Base-by-base conservation (phyloP, 257 asterid species). In the Capsicum chinense region DNA sequence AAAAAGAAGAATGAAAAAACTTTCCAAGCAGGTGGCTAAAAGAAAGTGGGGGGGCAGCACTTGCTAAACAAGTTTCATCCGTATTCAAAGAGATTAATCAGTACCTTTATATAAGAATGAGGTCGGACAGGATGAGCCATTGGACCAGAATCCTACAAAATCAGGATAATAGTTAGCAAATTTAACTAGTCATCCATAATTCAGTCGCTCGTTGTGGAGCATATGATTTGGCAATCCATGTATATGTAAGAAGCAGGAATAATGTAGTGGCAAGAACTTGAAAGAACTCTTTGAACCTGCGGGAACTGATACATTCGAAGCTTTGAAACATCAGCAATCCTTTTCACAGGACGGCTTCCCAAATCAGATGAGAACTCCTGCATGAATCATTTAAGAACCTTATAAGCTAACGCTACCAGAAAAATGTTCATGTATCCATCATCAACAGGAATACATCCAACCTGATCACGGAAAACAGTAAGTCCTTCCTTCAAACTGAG, bases 401-500 rank as follows among this genome's bases (percentile, higher is more conserved):
- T 54, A 21, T 60, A 50, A 88, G 60, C 69, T 44, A 64, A 80
- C 54, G 44, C 69, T 69, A 48, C 13, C 62, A 52, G 6, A 17
- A 19, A 52, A 81, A 67, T 37, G 15, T 56, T 42, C 9, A 9
- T 52, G 63, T 52, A 71, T 47, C 64, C 33, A 39, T 35, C 80
- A 57, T 67, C 42, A 39, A n/a, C 16, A 26, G 44, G 81, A 54
- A 73, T 80, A 68, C 14, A 67, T 83, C 74, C 81, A 79, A 97
- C 98, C 98, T 97, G 99, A 89, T 91, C 99, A 35, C 99, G 95
- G 92, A 97, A 97, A 73, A 95, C 98, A 37, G 99, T 97, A 79
- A 97, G 98, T 83, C 99, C 99, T 89, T 97, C 98, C 94, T 97
- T 97, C 84, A 97, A 88, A 88, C 99, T 97, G 73, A 97, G 98